phyloP scores from a whole-genome alignment of 495 filamentous ascomycete species.

The Cercophora samala region DNA sequence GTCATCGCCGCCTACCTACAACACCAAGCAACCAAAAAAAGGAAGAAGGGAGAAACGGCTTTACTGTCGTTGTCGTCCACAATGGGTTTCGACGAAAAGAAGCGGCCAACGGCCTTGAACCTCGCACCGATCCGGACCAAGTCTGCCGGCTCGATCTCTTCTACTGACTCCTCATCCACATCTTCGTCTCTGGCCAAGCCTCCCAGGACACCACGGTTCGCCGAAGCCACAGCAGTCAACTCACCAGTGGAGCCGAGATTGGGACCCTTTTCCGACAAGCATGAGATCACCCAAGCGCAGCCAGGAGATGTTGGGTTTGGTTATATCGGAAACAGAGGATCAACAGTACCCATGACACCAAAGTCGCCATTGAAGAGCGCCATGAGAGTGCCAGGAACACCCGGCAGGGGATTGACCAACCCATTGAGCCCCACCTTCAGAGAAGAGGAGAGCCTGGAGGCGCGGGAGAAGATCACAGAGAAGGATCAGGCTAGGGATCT shows the following conservation, averaged over 20 bases:
- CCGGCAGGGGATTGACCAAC: slow-evolving; percentile 58
- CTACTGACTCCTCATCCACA: slow-evolving; percentile 52
- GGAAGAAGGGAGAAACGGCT: slow-evolving; percentile 19
- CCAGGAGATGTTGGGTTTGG: slow-evolving; percentile 88
- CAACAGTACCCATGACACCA: slow-evolving; percentile 58
- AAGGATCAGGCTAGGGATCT: slow-evolving; percentile 81
- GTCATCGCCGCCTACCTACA: slow-evolving; percentile 8
- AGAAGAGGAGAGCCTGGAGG: slow-evolving; percentile 80
- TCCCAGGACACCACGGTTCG: slow-evolving; percentile 80
- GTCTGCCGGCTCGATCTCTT: slow-evolving; percentile 53
- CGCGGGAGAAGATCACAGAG: slow-evolving; percentile 70
- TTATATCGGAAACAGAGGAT: slow-evolving; percentile 63
- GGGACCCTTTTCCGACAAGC: slow-evolving; percentile 65
- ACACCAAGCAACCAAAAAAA: slow-evolving; percentile 24
- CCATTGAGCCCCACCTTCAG: slow-evolving; percentile 84
- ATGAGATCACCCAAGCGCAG: slow-evolving; percentile 59
- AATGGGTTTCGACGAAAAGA: slow-evolving; percentile 44
- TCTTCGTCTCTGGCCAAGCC: slow-evolving; percentile 63
- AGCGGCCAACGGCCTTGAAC: slow-evolving; percentile 49
- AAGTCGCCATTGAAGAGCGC: slow-evolving; percentile 79
- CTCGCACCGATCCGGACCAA: slow-evolving; percentile 44
- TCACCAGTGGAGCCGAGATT: slow-evolving; percentile 68
- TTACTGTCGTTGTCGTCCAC: slow-evolving; percentile 25
- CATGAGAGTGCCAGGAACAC: slow-evolving; percentile 77
- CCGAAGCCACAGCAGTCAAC: slow-evolving; percentile 83